Evolutionary conservation across 306 rosid species (phyloP), one percentile per base, ranked within the genome.

Genomic region (Casuarina cunninghamiana): DNA sequence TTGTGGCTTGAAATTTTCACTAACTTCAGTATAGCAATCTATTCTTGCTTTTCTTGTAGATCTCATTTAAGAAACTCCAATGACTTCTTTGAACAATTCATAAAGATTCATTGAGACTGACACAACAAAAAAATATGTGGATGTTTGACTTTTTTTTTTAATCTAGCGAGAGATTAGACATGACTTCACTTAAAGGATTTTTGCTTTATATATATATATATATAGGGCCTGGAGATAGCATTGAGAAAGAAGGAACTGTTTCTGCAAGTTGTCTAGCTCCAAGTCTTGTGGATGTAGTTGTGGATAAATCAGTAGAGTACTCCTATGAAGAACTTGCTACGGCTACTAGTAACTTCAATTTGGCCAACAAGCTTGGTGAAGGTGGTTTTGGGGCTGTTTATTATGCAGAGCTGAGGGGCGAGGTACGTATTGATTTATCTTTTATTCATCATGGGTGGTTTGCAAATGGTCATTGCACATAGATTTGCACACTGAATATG

Each of bases 371-470:
- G 84, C 89, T 93, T 76, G 98, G 97, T 53, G 88, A 91, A 87
- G 96, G 97, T 72, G 98, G 96, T 82, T 91, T 93, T 53, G 98
- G 96, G 72, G 91, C 91, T 35, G 98, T 90, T 69, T 91, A 90
- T 79, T 90, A 88, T 86, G 98, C 96, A 37, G 98, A 91, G 71
- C 75, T 91, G 73, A 86, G 98, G 87, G 98, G 94, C 86, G 90
- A 93, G 96, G 97, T 91, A 82, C 12, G 86, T 88, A 71, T 37
- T 66, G 68, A 43, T 79, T 26, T 63, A 53, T 77, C 53, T 57
- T 78, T 69, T 11, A 39, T 71, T 10, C 38, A 71, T 61, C 54
- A 43, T 75, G 16, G 11, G 49, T 75, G 48, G 63, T 7, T 39
- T 77, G 46, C 72, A 48, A 10, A 51, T 37, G 37, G 73, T 70